phyloP scores from a whole-genome alignment of 345 rosid species.

The Melastoma malabathricum region DNA sequence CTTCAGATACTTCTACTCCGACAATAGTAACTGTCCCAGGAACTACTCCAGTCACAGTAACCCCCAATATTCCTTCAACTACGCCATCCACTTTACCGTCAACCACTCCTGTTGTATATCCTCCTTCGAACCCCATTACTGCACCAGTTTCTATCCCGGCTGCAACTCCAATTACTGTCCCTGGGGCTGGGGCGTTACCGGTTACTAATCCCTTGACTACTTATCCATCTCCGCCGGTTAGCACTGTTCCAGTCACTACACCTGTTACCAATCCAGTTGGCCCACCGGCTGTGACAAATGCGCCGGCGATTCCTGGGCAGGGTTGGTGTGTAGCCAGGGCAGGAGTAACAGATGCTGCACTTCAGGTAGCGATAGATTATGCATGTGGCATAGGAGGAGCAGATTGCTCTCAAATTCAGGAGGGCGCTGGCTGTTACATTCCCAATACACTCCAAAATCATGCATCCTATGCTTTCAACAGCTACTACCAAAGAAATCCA shows the following conservation, averaged over 20 bases:
- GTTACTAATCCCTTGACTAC: slow-evolving; percentile 63
- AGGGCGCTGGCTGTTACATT: slow-evolving; percentile 66
- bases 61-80: slow-evolving; percentile 22
- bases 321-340: slow-evolving; percentile 80
- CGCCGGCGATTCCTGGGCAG: slow-evolving; percentile 61
- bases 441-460: slow-evolving; percentile 63
- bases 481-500: slow-evolving; percentile 84
- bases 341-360: slow-evolving; percentile 39
- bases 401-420: slow-evolving; percentile 82
- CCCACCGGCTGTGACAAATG: slow-evolving; percentile 46
- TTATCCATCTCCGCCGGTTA: slow-evolving; percentile 43
- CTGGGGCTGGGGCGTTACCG: slow-evolving; percentile 28
- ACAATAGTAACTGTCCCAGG: slow-evolving; percentile 46
- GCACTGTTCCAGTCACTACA: slow-evolving; percentile 20
- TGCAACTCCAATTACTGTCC: slow-evolving; percentile 27
- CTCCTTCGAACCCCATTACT: neutral
- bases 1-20: slow-evolving; percentile 34
- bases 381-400: slow-evolving; percentile 86
- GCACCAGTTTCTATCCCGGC: slow-evolving; percentile 36
- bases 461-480: slow-evolving; percentile 89
- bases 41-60: slow-evolving; percentile 29
- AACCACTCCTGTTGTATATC: slow-evolving; percentile 1
- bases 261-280: slow-evolving; percentile 30
- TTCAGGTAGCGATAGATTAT: slow-evolving; percentile 77
- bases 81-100: slow-evolving; percentile 29